Evolutionary conservation across 495 filamentous ascomycete genomes (phyloP), one percentile per base, ranked within the genome.

Genomic region (Parachaetomium inaequale): DNA sequence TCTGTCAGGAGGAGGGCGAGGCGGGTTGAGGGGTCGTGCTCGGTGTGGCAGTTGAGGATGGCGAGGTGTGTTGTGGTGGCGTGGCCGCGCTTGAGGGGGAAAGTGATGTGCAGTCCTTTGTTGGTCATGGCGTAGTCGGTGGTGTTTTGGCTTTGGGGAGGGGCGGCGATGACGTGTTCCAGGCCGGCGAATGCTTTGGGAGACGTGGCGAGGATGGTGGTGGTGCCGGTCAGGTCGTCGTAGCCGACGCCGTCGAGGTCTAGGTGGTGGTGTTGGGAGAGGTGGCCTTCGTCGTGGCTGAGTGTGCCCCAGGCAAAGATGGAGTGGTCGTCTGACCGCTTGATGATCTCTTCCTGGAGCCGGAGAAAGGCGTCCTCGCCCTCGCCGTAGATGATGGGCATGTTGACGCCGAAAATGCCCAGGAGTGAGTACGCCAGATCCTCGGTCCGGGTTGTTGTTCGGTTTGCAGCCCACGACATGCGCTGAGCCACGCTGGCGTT

Each of bases 371-470:
- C 74, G 1, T 67, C 65, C 14, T 71, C 69, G 3, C 75, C 73
- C 51, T 77, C 76, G 34, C 75, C 75, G 61, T 77, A 78, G 3
- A 76, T 21, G 1, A 70, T 63, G 17, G 70, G 62, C 63, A 78
- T 66, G 53, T 68, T 61, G 38, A 78, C 55, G 23, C 63, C 66
- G 47, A 75, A 75, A 0, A 78, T 58, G 14, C 75, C 75, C 31
- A 78, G 43, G 8, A 79, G 65, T 7, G 66, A 75, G 49, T 78
- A 78, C 1, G 74, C 75, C 36, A 59, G 53, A 55, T 79, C 76
- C 63, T 79, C 76, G n/a, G 61, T 56, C 5, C 63, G 42, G 1
- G 66, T 72, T 0, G 73, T 76, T 7, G 58, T 31, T n/a, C 76
- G 67, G 26, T 49, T 28, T 8, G 66, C 59, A 6, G 73, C 70